Evolutionary conservation across 371 early-diverging fungal genomes (phyloP), one percentile per base, ranked within the genome.

Genomic region (Batrachochytrium dendrobatidis): DNA sequence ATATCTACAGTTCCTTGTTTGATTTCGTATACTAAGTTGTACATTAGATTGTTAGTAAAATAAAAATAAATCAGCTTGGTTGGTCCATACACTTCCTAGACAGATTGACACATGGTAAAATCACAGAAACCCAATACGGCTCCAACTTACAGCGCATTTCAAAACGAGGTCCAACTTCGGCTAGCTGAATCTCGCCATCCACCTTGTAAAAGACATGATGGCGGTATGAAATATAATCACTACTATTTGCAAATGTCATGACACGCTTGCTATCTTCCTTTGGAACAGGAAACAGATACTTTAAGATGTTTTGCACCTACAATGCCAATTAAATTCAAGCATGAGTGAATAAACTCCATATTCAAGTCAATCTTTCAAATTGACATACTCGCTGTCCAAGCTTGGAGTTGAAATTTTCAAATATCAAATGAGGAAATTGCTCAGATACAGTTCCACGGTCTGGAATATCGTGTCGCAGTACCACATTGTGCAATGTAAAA

Each of bases 121-220:
- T n/a, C n/a, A n/a, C n/a, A n/a, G n/a, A n/a, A n/a, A n/a, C n/a
- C n/a, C n/a, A n/a, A n/a, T n/a, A n/a, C n/a, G n/a, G n/a, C n/a
- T n/a, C n/a, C n/a, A n/a, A 72, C 82, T 71, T 79, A 88, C 88
- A 83, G 75, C 89, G 80, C 93, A 97, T 90, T 72, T 97, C 96
- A 68, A 99, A 99, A 46, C 97, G 85, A 34, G 99, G 99, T 0
- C 96, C 95, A n/a, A 96, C 94, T 70, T 96, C 97, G 33, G 91
- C 90, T 48, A 99, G 74, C 63, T 92, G 86, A 1, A 93, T 92
- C 55, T 94, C 88, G 62, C 90, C 91, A 63, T 84, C 86, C 34
- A 85, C 82, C 74, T 93, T 91, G 49, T 84, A 81, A 74, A 79
- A 96, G 18, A 95, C 95, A 75, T 96, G 95, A 67, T 98, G 98